These are phyloP conservation scores for Polychytrium aggregatum DNA, from an alignment of 192 early-diverging fungal genomes.

Conservation along the genomic window DNA sequence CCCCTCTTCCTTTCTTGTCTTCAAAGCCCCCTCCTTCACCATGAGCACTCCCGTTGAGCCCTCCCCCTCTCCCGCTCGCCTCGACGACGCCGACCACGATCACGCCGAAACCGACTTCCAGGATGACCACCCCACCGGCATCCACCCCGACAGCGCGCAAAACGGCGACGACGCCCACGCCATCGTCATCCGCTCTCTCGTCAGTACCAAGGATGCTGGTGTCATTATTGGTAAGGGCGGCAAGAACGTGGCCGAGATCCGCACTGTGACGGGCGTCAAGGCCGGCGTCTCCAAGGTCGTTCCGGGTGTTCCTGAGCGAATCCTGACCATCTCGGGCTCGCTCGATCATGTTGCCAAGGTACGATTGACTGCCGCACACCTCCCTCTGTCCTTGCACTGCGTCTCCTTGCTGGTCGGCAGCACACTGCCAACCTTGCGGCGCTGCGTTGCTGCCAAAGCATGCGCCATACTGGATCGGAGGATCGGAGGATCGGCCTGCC, in stretches of 20 bases:
- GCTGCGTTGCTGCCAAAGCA: too few relatives aligned
- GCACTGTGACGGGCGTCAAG: conserved; percentile 71
- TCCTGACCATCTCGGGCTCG: conserved; percentile 21
- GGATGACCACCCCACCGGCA: conserved; percentile 18
- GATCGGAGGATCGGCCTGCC: too few relatives aligned
- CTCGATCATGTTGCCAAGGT: conserved; percentile 16
- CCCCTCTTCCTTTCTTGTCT: too few relatives aligned
- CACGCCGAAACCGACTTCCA: too few relatives aligned
- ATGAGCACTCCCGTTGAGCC: too few relatives aligned
- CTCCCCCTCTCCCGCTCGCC: too few relatives aligned
- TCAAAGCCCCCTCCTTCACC: too few relatives aligned
- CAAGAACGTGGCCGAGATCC: conserved; percentile 75
- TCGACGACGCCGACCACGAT: too few relatives aligned
- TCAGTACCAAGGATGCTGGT: conserved; percentile 84
- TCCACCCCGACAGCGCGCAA: conserved; percentile 29
- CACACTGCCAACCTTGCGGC: too few relatives aligned
- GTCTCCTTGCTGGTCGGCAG: conserved; percentile 67
- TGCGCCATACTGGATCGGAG: too few relatives aligned
- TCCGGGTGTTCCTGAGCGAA: conserved; percentile 72
- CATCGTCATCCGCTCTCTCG: conserved; percentile 69
- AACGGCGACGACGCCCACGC: conserved; percentile 26
- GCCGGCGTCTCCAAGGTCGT: conserved; percentile 85
- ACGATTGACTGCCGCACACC: too few relatives aligned
- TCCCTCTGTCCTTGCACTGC: too few relatives aligned
- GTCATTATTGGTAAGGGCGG: conserved; percentile 56